Base-by-base conservation (phyloP, 2,329 filamentous ascomycete species). In the Lasiodiplodia sp. region DNA sequence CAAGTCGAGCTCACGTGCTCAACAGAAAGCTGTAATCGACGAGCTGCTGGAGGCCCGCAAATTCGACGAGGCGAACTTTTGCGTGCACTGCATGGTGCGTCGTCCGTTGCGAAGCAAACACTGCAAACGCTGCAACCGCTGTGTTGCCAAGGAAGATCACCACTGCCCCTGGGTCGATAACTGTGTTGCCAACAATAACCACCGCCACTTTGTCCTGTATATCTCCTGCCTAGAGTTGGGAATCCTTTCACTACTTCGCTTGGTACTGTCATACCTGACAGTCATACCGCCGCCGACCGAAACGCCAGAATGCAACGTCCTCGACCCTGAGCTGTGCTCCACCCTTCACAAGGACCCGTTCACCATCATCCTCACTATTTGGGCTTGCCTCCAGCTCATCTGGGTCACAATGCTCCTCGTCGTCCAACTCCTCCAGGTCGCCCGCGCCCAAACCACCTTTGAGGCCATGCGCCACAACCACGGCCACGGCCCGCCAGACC, bases 111-210 rank as follows among this genome's bases (percentile, higher is more conserved):
- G 96, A 72, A 97, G 94, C 83, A 99, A 98, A 84, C 96, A 99
- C 81, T 99, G 96, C 83, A 91, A 91, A 76, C 87, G 92, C 70
- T 99, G 96, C 79, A 89, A 92, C 75, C 91, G 95, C 72, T 99
- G 96, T 78, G 92, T 99, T 66, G 94, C 95, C 67, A 97, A 96
- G 80, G 93, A 97, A 81, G 96, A 99, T 77, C 96, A 99, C 76
- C 96, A 99, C 78, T 99, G 96, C 76, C 96, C 96, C 0, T 99
- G 96, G 96, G 92, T 98, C 28, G 92, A 97, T 81, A 98, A 97
- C 80, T 99, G 96, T 75, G 88, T 99, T 52, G 96, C 93, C 53
- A 88, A 96, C 71, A 98, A 98, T 83, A 99, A 98, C 79, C 92
- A 98, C 76, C 90, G 96, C 16, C 94, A 97, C 74, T 99, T 99